Base-by-base conservation (phyloP, 2,329 filamentous ascomycete genomes). In the Aureobasidium musti region DNA sequence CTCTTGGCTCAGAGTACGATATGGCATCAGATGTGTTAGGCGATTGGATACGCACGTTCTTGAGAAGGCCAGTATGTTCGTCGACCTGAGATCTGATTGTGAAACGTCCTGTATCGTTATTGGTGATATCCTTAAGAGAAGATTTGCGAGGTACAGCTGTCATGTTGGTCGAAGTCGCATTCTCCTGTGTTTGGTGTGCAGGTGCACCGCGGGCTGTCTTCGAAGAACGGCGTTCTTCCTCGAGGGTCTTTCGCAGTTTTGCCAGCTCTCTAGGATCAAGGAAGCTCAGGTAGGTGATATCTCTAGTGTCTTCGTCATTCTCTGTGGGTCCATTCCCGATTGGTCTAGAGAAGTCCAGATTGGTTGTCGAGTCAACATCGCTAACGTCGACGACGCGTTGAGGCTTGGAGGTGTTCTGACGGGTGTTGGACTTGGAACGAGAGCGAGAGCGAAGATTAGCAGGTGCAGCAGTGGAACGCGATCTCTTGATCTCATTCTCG, bases 281-380 rank as follows among this genome's bases (percentile, higher is more conserved):
- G 67, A 82, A 81, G 74, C 83, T 87, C 59, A 88, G 72, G 67
- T 84, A 77, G 1, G 85, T 87, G 54, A 85, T 69, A 64, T 84
- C 79, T 37, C 67, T 67, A 10, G 56, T 69, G 43, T 72, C 71
- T 28, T 73, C 73, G 3, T 71, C 66, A 17, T 60, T 37, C 5
- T 71, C 70, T 26, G 65, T 69, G 30, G 69, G 71, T 6, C 70
- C 69, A 33, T 71, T 66, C 14, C 64, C 64, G 23, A 47, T 52
- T 10, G 68, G 56, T 37, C 63, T 65, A 19, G 52, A 57, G 37
- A 70, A 56, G 13, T 73, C 68, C 8, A 68, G 60, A 13, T 72
- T 68, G 7, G 68, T 70, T 6, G 72, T 71, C 8, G 72, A 70
- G 13, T 72, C 69, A 26, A 41, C 67, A 11, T 73, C 73, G 60